These are phyloP conservation scores for Backusella liffmaniae DNA, from an alignment of 192 early-diverging fungal species.

Conservation along the genomic window DNA sequence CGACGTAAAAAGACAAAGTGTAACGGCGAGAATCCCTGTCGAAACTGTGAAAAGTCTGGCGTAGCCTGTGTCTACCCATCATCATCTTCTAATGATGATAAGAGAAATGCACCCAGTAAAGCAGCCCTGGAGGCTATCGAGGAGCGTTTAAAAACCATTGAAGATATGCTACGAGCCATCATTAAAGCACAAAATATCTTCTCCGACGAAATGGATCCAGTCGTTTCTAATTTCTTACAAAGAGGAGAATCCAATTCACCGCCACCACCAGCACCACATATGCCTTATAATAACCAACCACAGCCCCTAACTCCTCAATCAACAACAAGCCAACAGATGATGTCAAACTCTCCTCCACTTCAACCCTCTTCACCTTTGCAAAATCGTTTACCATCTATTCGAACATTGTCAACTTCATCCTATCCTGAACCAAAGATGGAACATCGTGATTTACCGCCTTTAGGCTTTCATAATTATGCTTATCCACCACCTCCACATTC, in stretches of 20 bases:
- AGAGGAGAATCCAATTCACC: slow-evolving; percentile 9
- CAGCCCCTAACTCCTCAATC: background rate
- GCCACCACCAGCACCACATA: background rate
- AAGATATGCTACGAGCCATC: slow-evolving; percentile 38
- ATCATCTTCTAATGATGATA: slow-evolving; percentile 28
- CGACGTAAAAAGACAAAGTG: slow-evolving; percentile 43
- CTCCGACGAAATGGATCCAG: slow-evolving; percentile 23
- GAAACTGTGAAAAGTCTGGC: slow-evolving; percentile 31
- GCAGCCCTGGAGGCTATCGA: slow-evolving; percentile 40
- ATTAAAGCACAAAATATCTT: slow-evolving; percentile 19
- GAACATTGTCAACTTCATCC: slow-evolving; percentile 10
- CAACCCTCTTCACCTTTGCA: slow-evolving; percentile 12
- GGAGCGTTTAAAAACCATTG: slow-evolving; percentile 38
- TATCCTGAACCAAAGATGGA: slow-evolving; percentile 4
- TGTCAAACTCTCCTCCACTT: background rate
- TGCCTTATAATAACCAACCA: background rate
- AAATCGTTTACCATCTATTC: slow-evolving; percentile 26
- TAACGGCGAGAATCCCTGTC: slow-evolving; percentile 35
- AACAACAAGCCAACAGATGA: background rate
- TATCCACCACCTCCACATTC: background rate
- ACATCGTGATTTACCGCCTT: slow-evolving; percentile 15
- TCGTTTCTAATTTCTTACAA: slow-evolving; percentile 16
- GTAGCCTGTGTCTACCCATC: slow-evolving; percentile 35
- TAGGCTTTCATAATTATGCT: slow-evolving; percentile 3
- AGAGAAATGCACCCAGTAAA: slow-evolving; percentile 36